phyloP scores from a whole-genome alignment of 1,284 basidiomycete species.

The Inonotus obliquus region DNA sequence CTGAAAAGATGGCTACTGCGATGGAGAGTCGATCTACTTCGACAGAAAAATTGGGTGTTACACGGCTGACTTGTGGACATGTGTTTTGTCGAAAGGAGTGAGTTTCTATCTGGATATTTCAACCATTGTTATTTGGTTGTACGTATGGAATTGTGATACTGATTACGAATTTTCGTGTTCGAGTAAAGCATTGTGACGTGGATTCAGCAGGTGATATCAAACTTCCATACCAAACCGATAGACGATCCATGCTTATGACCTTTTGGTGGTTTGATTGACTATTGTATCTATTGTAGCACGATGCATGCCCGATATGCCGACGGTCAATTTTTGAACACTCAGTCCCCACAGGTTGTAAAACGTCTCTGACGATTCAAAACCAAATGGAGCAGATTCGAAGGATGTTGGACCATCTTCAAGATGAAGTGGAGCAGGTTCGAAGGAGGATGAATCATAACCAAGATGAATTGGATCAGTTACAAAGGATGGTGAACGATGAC shows the following conservation, averaged over 20 bases:
- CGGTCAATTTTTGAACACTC: slow-evolving; percentile 32
- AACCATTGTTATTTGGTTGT: too few species aligned
- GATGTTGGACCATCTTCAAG: not conserved
- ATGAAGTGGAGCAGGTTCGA: not conserved
- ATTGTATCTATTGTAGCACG: slow-evolving; percentile 36
- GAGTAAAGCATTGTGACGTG: slow-evolving; percentile 61
- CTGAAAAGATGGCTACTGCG: slow-evolving; percentile 63
- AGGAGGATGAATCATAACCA: too few species aligned
- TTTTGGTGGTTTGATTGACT: not conserved
- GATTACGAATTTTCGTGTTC: slow-evolving; percentile 5
- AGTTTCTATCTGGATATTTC: slow-evolving; percentile 21
- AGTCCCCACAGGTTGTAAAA: not conserved
- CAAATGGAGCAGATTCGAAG: not conserved
- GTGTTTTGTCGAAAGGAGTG: slow-evolving; percentile 74
- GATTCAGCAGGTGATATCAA: slow-evolving; percentile 49
- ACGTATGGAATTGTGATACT: not conserved
- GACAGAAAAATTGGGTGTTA: slow-evolving; percentile 62
- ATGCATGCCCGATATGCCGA: slow-evolving; percentile 61
- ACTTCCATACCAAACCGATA: not conserved
- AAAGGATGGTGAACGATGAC: too few species aligned
- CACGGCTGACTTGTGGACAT: slow-evolving; percentile 63
- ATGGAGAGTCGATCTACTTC: slow-evolving; percentile 74
- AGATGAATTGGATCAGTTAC: too few species aligned
- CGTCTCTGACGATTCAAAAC: not conserved
- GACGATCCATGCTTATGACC: not conserved